Evolutionary conservation across 1,284 basidiomycete species (phyloP), one percentile per base, ranked within the genome.

Genomic region (Veloporphyrellus conicus): DNA sequence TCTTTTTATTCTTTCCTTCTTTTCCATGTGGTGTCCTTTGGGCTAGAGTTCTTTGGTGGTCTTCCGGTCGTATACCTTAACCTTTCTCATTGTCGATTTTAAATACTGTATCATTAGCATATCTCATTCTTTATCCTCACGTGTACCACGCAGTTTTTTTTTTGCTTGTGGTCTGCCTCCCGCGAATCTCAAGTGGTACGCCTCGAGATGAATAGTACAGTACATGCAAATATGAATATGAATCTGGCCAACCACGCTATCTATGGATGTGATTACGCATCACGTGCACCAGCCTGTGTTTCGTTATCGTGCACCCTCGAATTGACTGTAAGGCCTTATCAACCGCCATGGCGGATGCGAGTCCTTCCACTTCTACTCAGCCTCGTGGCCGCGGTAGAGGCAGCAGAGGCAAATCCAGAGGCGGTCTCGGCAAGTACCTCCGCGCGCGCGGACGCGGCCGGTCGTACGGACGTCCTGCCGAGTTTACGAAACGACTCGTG

Each of bases 351-450:
- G 27, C 47, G 4, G 60, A 63, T 25, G 18, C 37, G 22, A 58
- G 12, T 15, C n/a, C 52, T 4, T 40, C 59, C 23, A 23, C 28
- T 4, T 18, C 53, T 6, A 43, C 19, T 27, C 55, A 55, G 10
- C 20, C 55, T 32, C 55, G 51, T 19, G 50, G 56, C 11, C 68
- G 70, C 2, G 70, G 75, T 1, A 59, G 79, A 49, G 78, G 77
- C 0, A 18, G 7, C 33, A 63, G 76, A 53, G 76, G 78, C 18
- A 78, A 75, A 55, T 80, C 79, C 39, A 74, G 83, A 47, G 84
- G 85, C 9, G 83, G 84, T 1, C 66, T 81, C 7, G 85, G 84
- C 2, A 88, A 87, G 66, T 84, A 82, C 58, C 72, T 87, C 28
- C 78, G 84, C 34, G 82, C 84, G 14, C 69, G 81, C 14, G 82